phyloP scores from a whole-genome alignment of 805 yeast genomes.

The Kuraishia ogatae region DNA sequence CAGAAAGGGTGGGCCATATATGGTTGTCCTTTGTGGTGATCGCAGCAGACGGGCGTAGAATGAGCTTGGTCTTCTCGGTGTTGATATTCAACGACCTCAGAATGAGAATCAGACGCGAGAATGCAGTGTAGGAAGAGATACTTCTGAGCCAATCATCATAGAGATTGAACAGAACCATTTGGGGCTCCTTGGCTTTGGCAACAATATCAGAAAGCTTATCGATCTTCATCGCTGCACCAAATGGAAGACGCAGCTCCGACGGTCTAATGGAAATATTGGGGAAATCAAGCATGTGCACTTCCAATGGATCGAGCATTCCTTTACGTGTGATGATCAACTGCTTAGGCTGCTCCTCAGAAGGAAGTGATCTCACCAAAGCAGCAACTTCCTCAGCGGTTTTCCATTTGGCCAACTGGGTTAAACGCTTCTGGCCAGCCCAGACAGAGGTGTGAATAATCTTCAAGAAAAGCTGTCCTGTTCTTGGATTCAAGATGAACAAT shows the following conservation, averaged over 20 bases:
- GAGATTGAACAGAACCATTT: slow-evolving; percentile 82
- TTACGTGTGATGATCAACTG: slow-evolving; percentile 85
- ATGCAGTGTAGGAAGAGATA: slow-evolving; percentile 87
- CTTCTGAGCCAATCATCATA: slow-evolving; percentile 91
- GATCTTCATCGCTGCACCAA: slow-evolving; percentile 75
- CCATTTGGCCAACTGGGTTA: slow-evolving; percentile 94
- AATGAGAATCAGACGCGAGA: slow-evolving; percentile 77
- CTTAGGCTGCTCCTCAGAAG: slow-evolving; percentile 90
- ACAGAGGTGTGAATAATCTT: slow-evolving; percentile 89
- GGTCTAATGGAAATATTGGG: slow-evolving; percentile 87
- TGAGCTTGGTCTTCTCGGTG: slow-evolving; percentile 65
- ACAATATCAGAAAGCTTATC: slow-evolving; percentile 75
- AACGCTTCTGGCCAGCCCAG: slow-evolving; percentile 94
- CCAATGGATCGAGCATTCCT: slow-evolving; percentile 89
- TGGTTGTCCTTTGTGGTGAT: slow-evolving; percentile 69
- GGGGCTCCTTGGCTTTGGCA: slow-evolving; percentile 82
- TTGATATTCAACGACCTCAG: slow-evolving; percentile 75
- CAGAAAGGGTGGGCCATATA: slow-evolving; percentile 85
- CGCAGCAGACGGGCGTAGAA: slow-evolving; percentile 67
- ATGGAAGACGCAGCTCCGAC: slow-evolving; percentile 84
- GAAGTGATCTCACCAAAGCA: slow-evolving; percentile 79
- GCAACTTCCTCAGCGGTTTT: slow-evolving; percentile 97
- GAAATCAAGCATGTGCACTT: slow-evolving; percentile 94
- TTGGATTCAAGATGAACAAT: slow-evolving; percentile 81
- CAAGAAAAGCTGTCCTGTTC: slow-evolving; percentile 81